These are phyloP conservation scores for Corynespora cassiicola DNA, from an alignment of 2,329 filamentous ascomycete species.

Conservation along the genomic window DNA sequence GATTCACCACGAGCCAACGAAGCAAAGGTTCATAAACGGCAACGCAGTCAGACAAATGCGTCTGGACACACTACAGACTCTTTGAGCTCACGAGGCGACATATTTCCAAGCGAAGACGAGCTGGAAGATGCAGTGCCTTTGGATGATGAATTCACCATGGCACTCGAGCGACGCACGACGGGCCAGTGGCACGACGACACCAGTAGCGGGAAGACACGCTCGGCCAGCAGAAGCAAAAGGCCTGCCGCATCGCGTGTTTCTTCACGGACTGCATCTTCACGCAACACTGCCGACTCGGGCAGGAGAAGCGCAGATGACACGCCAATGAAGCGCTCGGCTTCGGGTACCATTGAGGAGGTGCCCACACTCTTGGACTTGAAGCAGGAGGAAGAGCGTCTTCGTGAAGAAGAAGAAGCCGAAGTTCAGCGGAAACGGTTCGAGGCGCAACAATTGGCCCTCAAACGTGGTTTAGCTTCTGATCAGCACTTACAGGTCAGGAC, in stretches of 20 bases:
- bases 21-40: conserved; percentile 54
- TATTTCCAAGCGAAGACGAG: conserved; percentile 91
- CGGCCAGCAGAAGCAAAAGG: conserved; percentile 44
- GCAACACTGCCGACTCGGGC: conserved; percentile 45
- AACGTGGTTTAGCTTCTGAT: conserved; percentile 56
- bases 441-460: conserved; percentile 61
- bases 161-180: conserved; percentile 74
- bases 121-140: conserved; percentile 87
- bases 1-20: conserved; percentile 28
- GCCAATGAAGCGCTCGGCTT: conserved; percentile 30
- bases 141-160: conserved; percentile 89
- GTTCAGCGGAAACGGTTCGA: conserved; percentile 61
- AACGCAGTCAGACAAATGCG: conserved; percentile 78
- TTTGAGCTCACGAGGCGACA: conserved; percentile 83
- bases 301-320: conserved; percentile 22
- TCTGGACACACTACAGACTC: conserved; percentile 87
- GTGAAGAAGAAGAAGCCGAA: conserved; percentile 62
- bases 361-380: conserved; percentile 62
- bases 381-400: conserved; percentile 62
- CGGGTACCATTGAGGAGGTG: conserved; percentile 37
- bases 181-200: conserved; percentile 68
- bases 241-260: conserved; percentile 56
- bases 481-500: conserved; percentile 16
- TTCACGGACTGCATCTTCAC: conserved; percentile 54
- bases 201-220: conserved; percentile 67